Conservation (phyloP, 495 filamentous ascomycete genomes). For the Podospora didyma region DNA sequence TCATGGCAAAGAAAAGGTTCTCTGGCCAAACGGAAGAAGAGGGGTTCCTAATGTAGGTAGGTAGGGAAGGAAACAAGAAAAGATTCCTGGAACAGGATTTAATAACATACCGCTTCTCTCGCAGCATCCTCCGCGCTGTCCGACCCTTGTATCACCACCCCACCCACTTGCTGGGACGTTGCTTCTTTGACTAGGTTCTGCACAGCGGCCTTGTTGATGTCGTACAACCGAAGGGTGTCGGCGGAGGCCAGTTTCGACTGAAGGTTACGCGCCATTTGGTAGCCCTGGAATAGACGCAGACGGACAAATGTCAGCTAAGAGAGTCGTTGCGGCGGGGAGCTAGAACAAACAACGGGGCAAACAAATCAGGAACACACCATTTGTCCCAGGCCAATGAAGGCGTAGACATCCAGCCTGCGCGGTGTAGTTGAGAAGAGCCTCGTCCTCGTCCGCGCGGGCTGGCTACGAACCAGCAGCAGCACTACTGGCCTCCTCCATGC, state of each 20-base stretch:
- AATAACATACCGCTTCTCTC: slow-evolving; percentile 65
- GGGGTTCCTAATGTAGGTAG: background rate
- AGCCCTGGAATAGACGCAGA: slow-evolving; percentile 44
- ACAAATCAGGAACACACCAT: slow-evolving; percentile 82
- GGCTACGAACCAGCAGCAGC: slow-evolving; percentile 16
- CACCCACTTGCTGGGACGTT: slow-evolving; percentile 42
- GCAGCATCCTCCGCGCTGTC: slow-evolving; percentile 57
- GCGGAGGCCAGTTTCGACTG: slow-evolving; percentile 66
- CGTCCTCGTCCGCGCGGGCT: slow-evolving; percentile 40
- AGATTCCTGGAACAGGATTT: too few species aligned
- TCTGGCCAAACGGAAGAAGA: background rate
- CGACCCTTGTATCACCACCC: slow-evolving; percentile 54
- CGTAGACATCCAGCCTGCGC: slow-evolving; percentile 61
- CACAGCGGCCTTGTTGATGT: slow-evolving; percentile 63
- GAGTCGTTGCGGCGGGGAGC: slow-evolving; percentile 4
- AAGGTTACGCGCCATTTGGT: slow-evolving; percentile 85
- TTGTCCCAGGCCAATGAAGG: slow-evolving; percentile 81
- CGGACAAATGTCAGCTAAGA: background rate
- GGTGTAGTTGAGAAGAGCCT: slow-evolving; percentile 55
- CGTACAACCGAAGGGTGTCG: slow-evolving; percentile 68
- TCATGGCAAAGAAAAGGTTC: slow-evolving; percentile 35
- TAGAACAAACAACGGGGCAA: background rate
- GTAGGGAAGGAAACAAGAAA: too few species aligned
- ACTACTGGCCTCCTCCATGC: background rate
- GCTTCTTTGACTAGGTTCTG: slow-evolving; percentile 59